Conservation (phyloP, 805 yeast species). For the Schizosaccharomyces lindneri region DNA sequence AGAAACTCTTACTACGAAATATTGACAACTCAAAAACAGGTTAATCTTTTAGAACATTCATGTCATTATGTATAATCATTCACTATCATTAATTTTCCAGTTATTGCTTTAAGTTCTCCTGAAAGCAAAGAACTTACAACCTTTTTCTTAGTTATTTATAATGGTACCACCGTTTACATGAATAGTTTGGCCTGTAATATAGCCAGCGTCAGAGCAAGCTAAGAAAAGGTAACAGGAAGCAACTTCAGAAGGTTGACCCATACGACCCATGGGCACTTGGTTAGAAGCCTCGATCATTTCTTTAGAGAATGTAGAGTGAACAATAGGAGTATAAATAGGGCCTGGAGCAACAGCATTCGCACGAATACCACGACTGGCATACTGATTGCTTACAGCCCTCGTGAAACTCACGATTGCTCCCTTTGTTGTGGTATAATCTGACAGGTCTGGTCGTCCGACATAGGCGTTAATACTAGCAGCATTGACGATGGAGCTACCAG, state of each 20-base stretch:
- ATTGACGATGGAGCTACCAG: constrained; percentile 15
- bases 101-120: too few species aligned
- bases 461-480: constrained; percentile 17
- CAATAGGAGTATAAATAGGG: constrained; percentile 28
- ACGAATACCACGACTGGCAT: constrained; percentile 29
- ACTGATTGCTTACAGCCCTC: constrained; percentile 27
- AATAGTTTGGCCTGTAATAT: not conserved
- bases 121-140: too few species aligned
- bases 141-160: not conserved
- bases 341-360: constrained; percentile 38
- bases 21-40: too few species aligned
- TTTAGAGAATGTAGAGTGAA: not conserved
- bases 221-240: constrained; percentile 1
- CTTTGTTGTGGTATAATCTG: constrained; percentile 17
- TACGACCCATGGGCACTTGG: not conserved
- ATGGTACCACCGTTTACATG: not conserved
- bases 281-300: not conserved
- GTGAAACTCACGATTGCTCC: constrained; percentile 17
- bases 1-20: too few species aligned
- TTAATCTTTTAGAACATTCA: too few species aligned
- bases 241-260: not conserved
- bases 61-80: too few species aligned
- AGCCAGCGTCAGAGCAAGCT: not conserved
- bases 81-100: too few species aligned
- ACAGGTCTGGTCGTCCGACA: constrained; percentile 16